Percentiles rank a stretch among this genome's conserved stretches.
These are phyloP conservation scores for Echinosophora koreensis DNA, from an alignment of 306 rosid species.

Conservation along the genomic window DNA sequence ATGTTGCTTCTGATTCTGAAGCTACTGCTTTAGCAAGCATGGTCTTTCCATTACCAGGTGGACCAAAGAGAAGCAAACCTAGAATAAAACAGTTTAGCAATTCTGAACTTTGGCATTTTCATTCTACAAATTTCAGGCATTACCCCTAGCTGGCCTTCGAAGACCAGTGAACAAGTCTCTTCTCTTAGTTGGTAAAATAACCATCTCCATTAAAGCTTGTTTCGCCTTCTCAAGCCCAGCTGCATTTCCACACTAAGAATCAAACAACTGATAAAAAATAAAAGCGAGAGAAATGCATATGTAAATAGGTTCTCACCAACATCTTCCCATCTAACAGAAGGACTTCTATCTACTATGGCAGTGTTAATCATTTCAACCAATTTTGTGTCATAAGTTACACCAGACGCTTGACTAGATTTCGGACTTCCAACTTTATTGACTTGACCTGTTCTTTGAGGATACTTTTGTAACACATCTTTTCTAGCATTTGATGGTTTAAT, in stretches of 20 bases:
- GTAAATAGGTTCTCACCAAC: constrained; percentile 67
- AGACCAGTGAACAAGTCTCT: constrained; percentile 97
- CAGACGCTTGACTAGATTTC: constrained; percentile 64
- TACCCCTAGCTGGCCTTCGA: constrained; percentile 94
- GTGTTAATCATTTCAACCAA: constrained; percentile 92
- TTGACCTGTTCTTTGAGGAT: constrained; percentile 55
- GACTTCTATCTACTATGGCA: constrained; percentile 94
- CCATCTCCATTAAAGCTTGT: constrained; percentile 97
- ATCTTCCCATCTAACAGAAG: constrained; percentile 96
- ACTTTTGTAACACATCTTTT: constrained; percentile 56
- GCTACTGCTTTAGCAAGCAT: constrained; percentile 99
- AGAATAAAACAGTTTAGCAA: constrained; percentile 40
- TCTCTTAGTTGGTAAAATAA: constrained; percentile 95
- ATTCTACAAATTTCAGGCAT: constrained; percentile 41
- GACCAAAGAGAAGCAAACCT: constrained; percentile 99
- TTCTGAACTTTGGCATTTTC: constrained; percentile 37
- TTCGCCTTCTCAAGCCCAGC: constrained; percentile 99
- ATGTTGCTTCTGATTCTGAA: constrained; percentile 96
- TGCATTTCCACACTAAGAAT: constrained; percentile 56
- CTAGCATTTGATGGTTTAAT: constrained; percentile 54
- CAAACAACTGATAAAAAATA: constrained; percentile 37
- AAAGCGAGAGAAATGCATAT: constrained; percentile 3
- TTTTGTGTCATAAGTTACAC: constrained; percentile 67
- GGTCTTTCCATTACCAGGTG: constrained; percentile 98
- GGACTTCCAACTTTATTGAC: constrained; percentile 63